Evolutionary conservation across 768 basidiomycete genomes (phyloP), one percentile per base, ranked within the genome.

Genomic region (Mycena galericulata): DNA sequence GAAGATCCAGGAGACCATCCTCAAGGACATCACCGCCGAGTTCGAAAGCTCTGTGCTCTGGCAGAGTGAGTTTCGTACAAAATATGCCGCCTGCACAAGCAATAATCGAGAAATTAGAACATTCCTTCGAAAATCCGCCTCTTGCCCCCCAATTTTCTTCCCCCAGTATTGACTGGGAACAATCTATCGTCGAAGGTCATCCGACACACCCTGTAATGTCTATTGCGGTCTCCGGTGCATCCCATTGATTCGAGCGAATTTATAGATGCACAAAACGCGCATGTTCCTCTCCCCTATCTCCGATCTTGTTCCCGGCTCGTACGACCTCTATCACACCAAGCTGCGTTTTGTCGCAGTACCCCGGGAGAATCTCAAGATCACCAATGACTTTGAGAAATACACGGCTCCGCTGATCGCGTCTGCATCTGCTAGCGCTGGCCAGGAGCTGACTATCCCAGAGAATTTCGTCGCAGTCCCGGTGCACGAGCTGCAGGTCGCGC

Each of bases 111-210:
- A 51, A 50, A 34, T 49, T 53, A 86, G 83, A 79, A 29, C 78
- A 86, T 74, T 84, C 87, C 2, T 89, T 85, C 59, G 82, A 86
- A 53, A 73, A 86, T 51, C 87, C 87, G 17, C 86, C 85, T 1
- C 67, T 62, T 32, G 80, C 83, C 5, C 86, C 88, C 1, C 72
- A 78, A 7, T 84, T 88, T 43, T 65, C 75, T 5, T 86, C 84
- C 26, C 74, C 85, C 1, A 88, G 87, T 61, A 84, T 89, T 15
- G 83, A 80, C 38, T 89, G 88, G 88, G 87, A 89, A 65, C 86
- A 88, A 72, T 88, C 87, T 2, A 87, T 89, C 30, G 85, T 88
- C 22, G 87, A 89, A 74, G 87, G 88, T 0, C 88, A 89, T 72
- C 87, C 87, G 4, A 88, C 85, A 0, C 88, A 89, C 75, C 87